These are phyloP conservation scores for Prunus fruticosa DNA, from an alignment of 306 rosid species.

Conservation along the genomic window DNA sequence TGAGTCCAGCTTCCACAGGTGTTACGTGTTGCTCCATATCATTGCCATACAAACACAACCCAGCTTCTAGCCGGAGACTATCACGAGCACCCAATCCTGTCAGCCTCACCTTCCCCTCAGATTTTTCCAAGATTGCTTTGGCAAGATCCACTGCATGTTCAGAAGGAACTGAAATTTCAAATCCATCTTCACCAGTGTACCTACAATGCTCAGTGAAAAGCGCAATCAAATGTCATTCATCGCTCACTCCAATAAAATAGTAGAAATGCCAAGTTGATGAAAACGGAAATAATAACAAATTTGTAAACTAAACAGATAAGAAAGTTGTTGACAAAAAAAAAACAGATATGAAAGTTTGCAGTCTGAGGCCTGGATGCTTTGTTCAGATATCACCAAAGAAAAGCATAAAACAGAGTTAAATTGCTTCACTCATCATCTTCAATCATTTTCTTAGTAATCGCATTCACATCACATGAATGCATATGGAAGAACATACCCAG, in stretches of 20 bases:
- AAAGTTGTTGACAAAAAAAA: no score
- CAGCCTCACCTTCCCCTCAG: conserved; percentile 85
- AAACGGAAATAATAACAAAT: no score
- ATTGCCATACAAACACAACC: conserved; percentile 86
- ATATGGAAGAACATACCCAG: conserved; percentile 61
- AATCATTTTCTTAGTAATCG: not conserved
- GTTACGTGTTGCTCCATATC: conserved; percentile 92
- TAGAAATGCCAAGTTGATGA: not conserved
- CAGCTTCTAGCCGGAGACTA: conserved; percentile 95
- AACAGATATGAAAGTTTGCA: no score
- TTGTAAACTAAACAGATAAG: not conserved
- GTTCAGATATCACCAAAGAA: conserved; percentile 12
- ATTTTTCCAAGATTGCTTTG: conserved; percentile 90
- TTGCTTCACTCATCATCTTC: not conserved
- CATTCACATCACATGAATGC: not conserved
- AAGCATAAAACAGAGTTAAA: not conserved
- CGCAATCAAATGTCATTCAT: not conserved
- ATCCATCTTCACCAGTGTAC: conserved; percentile 99
- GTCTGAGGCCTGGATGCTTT: not conserved
- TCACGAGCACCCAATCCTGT: conserved; percentile 97
- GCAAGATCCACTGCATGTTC: conserved; percentile 86
- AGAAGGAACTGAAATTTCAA: conserved; percentile 95
- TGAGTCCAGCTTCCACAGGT: conserved; percentile 92
- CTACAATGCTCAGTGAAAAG: conserved; percentile 41
- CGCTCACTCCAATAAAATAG: not conserved